A percentile compares a stretch with the other conserved stretches of the same genome.
These are phyloP conservation scores for Centella asiatica DNA, from an alignment of 129 eudicot genomes.

Conservation along the genomic window DNA sequence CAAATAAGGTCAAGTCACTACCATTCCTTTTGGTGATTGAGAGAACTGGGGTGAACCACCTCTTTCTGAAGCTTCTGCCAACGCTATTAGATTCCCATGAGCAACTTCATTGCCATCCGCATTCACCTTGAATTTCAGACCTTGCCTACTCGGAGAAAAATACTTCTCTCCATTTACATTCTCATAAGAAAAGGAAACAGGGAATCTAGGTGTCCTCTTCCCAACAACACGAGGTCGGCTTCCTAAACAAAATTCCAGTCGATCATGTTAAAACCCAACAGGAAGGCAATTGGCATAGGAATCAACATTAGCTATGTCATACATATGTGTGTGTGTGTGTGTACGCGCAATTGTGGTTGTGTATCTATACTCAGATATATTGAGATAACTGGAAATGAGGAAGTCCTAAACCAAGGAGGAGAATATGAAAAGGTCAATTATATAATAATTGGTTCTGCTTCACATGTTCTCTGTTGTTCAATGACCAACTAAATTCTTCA, in stretches of 20 bases:
- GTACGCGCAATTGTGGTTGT: too few species aligned
- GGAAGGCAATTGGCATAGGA: too few species aligned
- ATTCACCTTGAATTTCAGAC: constrained; percentile 26
- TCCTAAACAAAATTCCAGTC: neutral
- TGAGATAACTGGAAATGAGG: too few species aligned
- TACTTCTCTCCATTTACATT: constrained; percentile 21
- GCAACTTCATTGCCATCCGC: constrained; percentile 25
- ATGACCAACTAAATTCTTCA: neutral
- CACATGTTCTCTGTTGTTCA: neutral
- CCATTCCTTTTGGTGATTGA: constrained; percentile 23
- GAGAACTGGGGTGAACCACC: constrained; percentile 40
- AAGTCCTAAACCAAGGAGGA: neutral
- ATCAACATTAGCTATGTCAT: too few species aligned
- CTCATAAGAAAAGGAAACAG: constrained; percentile 33
- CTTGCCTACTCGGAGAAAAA: constrained; percentile 27
- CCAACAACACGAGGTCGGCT: constrained; percentile 28
- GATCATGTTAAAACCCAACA: neutral
- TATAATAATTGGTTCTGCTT: neutral
- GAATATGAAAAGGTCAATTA: neutral
- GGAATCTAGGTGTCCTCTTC: constrained; percentile 59
- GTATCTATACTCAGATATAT: too few species aligned
- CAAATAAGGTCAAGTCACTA: constrained; percentile 4
- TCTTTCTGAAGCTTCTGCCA: constrained; percentile 45
- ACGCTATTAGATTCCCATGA: constrained; percentile 38
- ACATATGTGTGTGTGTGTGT: too few species aligned